Conservation (phyloP, 352 stramenopile species). For the Aphanomyces astaci region DNA sequence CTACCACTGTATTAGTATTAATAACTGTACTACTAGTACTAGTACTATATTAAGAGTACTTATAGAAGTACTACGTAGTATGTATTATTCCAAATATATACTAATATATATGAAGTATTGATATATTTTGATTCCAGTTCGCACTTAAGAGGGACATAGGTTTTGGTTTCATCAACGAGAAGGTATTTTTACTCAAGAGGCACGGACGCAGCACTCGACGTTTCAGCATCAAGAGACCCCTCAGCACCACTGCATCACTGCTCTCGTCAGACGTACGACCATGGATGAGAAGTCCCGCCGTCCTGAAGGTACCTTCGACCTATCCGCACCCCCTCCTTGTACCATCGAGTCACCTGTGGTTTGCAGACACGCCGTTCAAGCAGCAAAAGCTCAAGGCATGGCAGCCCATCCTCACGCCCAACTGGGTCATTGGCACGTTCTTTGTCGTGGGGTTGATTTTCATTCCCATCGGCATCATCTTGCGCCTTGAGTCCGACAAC, state of each 20-base stretch:
- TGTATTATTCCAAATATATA: no score
- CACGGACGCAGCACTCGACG: not conserved
- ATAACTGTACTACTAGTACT: no score
- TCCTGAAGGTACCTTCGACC: slow-evolving; percentile 48
- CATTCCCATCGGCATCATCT: slow-evolving; percentile 88
- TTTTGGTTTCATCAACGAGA: not conserved
- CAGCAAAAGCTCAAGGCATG: slow-evolving; percentile 82
- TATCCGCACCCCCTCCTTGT: not conserved
- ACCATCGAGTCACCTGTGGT: not conserved
- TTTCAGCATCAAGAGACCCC: not conserved
- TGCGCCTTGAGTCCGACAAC: slow-evolving; percentile 81
- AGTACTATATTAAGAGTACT: no score
- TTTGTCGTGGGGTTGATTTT: slow-evolving; percentile 72
- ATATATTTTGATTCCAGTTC: not conserved
- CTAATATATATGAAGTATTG: no score
- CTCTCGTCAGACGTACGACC: no score
- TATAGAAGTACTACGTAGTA: no score
- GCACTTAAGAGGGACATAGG: not conserved
- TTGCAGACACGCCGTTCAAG: slow-evolving; percentile 75
- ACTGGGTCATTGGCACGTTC: slow-evolving; percentile 73
- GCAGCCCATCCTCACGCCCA: slow-evolving; percentile 86
- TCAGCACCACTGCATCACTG: no score
- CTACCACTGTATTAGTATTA: no score
- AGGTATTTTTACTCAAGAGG: slow-evolving; percentile 5
- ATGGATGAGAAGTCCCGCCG: slow-evolving; percentile 85